Evolutionary conservation across 805 yeast species (phyloP), one percentile per base, ranked within the genome.

Genomic region (Saccharomycopsis fodiens): DNA sequence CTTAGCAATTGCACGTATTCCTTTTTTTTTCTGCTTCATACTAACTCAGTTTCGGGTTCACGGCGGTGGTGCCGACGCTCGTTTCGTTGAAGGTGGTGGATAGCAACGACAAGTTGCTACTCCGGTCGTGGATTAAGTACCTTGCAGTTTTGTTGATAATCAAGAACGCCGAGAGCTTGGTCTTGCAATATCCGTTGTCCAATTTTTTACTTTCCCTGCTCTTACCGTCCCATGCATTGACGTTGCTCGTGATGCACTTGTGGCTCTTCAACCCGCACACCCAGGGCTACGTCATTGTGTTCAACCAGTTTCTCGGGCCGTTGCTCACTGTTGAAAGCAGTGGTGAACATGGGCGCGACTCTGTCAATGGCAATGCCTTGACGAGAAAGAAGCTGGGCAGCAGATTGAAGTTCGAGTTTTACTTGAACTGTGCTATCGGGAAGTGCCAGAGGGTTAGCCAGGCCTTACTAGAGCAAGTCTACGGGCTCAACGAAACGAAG

Each of bases 241-340:
- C 20, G 17, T 20, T 44, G 29, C 29, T 25, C n/a, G 10, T 41
- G 5, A 12, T 22, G 4, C 46, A 46, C 19, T 13, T 50, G 4
- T 50, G 53, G 53, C n/a, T 50, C 10, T 32, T 44, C 32, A 30
- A 19, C 13, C 51, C 51, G 7, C 45, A 40, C 35, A 42, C 46
- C 22, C 51, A 50, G 17, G 51, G 51, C 5, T 50, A 46, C 25
- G 32, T 47, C 29, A 35, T 50, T 1, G 21, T 50, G 16, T 50
- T 47, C 42, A 47, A 50, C 36, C 53, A 47, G 20, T 44, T 50
- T 15, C 23, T 50, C 21, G 42, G 37, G 35, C 53, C 53, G 2
- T 39, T 41, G 5, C 34, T 46, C 6, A 17, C 36, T 15, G 10
- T 25, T 25, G n/a, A n/a, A n/a, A n/a, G n/a, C n/a, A n/a, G n/a